Base-by-base conservation (phyloP, 2,329 filamentous ascomycete species). In the Sclerotinia borealis region DNA sequence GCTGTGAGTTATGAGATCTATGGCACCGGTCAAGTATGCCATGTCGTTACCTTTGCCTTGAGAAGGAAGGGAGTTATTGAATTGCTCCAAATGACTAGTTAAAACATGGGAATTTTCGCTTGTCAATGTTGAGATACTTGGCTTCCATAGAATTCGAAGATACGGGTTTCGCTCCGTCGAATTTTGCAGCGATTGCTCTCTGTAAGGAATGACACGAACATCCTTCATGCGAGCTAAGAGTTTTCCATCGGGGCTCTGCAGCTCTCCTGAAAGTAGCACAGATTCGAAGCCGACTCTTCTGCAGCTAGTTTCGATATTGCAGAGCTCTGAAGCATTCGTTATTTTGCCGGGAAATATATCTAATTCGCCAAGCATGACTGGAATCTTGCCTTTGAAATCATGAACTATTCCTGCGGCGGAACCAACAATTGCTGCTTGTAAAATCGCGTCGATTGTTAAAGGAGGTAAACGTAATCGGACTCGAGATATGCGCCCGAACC, bases 381-480 rank as follows among this genome's bases (percentile, higher is more conserved):
- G 66, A 39, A 65, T 59, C 29, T 67, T 62, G 19, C 56, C 64
- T 58, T 34, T 37, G 19, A 67, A 47, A 27, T 52, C 41, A 15
- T 49, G 34, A 36, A 64, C 48, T 10, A 55, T 13, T 31, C 66
- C 66, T 22, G 61, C 56, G 5, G 71, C 59, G 2, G 54, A 66
- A 4, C 63, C 65, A 54, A 69, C 63, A 31, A 68, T 66, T 10
- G 81, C 75, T 1, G 78, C 77, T 63, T 86, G 83, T 36, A 86
- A 78, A 73, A 85, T 79, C 2, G 80, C 75, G 67, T 86, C 83
- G 22, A 86, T 75, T 0, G 83, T 84, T 4, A 81, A 78, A 0
- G 83, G 83, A 65, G 86, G 83, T 34, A 86, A 4, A 84, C 15
- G 31, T 69, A 69, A 39, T 50, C n/a, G 22, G 59, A 65, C 51